A percentile compares a stretch with the other conserved stretches of the same genome.
phyloP scores from a whole-genome alignment of 129 eudicot genomes.

The Dittrichia graveolens region DNA sequence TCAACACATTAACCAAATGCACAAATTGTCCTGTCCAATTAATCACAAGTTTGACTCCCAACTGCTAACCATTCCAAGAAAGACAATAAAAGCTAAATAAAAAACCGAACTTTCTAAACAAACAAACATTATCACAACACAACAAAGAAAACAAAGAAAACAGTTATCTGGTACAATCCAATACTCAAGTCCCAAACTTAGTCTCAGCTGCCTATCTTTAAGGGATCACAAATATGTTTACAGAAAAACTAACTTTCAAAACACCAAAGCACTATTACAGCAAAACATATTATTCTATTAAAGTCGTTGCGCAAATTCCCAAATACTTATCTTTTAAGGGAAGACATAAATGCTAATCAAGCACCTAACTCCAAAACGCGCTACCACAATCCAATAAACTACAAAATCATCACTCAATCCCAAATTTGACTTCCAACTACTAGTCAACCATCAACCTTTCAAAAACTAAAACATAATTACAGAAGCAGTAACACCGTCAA shows the following conservation, averaged over 20 bases:
- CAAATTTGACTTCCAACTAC: background rate
- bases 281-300: background rate
- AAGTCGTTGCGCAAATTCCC: background rate
- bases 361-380: background rate
- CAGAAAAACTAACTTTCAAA: background rate
- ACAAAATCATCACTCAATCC: too few species aligned
- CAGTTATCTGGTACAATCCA: background rate
- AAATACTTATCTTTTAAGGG: background rate
- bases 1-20: background rate
- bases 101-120: background rate
- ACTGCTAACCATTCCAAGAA: background rate
- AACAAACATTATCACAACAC: background rate
- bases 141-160: background rate
- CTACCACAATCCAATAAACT: background rate
- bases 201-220: background rate
- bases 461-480: slow-evolving; percentile 1
- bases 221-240: background rate
- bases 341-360: background rate
- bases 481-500: background rate
- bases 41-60: background rate
- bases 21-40: background rate
- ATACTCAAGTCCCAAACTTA: background rate
- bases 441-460: too few species aligned
- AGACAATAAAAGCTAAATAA: background rate
- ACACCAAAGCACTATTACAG: background rate